These are phyloP conservation scores for Leccinum insigne DNA, from an alignment of 1,284 basidiomycete genomes.

Conservation along the genomic window DNA sequence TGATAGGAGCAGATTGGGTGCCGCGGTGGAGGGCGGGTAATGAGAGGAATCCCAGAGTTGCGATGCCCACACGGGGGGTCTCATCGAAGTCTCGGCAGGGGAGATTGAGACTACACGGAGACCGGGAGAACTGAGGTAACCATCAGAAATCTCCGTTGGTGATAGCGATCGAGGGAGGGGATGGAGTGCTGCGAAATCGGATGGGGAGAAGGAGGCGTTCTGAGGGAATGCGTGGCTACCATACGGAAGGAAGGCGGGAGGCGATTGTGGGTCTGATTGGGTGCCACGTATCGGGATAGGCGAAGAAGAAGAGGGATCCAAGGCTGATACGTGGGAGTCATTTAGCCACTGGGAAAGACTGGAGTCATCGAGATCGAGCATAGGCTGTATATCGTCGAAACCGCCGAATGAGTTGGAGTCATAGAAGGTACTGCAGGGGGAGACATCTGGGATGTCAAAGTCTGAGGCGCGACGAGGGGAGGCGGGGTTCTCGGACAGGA, in stretches of 20 bases:
- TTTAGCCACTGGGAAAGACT: constrained; percentile 57
- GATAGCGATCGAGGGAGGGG: constrained; percentile 59
- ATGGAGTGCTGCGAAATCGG: constrained; percentile 56
- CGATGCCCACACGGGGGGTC: constrained; percentile 57
- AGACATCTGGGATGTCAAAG: constrained; percentile 37
- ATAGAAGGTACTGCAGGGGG: constrained; percentile 32
- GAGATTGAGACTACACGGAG: constrained; percentile 53
- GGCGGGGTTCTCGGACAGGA: constrained; percentile 32
- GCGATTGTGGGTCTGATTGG: constrained; percentile 38
- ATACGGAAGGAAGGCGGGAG: constrained; percentile 44
- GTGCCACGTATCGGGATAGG: constrained; percentile 63
- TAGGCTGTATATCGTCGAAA: constrained; percentile 32
- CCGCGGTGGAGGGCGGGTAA: constrained; percentile 34
- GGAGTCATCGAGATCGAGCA: constrained; percentile 44
- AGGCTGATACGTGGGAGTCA: constrained; percentile 46
- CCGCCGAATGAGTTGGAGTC: constrained; percentile 27
- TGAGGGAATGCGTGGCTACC: constrained; percentile 46
- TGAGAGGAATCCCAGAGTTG: constrained; percentile 55
- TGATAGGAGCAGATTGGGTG: constrained; percentile 45
- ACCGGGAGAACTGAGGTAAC: constrained; percentile 35
- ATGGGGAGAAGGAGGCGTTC: constrained; percentile 55
- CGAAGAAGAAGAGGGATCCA: constrained; percentile 48
- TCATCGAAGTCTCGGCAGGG: constrained; percentile 53
- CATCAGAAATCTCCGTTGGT: constrained; percentile 51
- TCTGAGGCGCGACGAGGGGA: constrained; percentile 33